Percentiles rank a stretch among this genome's conserved stretches.
Evolutionary conservation across 2,329 filamentous ascomycete species (phyloP).

Genomic region (Diaporthe vaccinii): DNA sequence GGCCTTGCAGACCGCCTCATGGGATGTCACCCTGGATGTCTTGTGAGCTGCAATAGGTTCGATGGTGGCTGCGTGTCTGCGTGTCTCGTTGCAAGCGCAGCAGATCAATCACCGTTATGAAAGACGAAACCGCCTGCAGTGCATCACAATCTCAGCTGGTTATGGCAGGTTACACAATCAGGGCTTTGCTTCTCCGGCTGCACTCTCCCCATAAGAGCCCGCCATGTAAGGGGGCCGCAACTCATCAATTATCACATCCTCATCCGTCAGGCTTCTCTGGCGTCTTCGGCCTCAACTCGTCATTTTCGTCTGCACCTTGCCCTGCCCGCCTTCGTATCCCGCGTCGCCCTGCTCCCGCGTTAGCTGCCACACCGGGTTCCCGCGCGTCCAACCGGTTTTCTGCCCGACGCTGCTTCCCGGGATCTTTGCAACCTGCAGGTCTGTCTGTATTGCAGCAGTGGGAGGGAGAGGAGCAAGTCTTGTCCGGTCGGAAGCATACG

Average conservation of each 20-base stretch:
- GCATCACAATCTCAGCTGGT: constrained; percentile 19
- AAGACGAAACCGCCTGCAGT: constrained; percentile 24
- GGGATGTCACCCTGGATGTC: constrained; percentile 20
- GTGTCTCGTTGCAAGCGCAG: constrained; percentile 26
- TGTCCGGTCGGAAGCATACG: background rate
- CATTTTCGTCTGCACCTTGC: constrained; percentile 35
- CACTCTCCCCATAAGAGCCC: constrained; percentile 33
- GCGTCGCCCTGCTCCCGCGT: constrained; percentile 27
- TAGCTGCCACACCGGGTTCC: constrained; percentile 7
- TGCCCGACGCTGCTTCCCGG: constrained; percentile 15
- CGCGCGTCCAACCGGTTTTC: constrained; percentile 18
- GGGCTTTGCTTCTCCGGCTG: constrained; percentile 28
- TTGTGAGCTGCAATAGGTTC: constrained; percentile 25
- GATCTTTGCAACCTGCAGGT: background rate
- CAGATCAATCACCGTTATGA: constrained; percentile 28
- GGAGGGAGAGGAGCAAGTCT: constrained; percentile 1
- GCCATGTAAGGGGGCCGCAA: constrained; percentile 35
- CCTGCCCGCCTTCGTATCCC: constrained; percentile 14
- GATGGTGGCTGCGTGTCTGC: constrained; percentile 21
- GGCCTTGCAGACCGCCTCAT: constrained; percentile 32
- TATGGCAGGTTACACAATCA: constrained; percentile 23
- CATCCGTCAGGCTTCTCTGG: constrained; percentile 10
- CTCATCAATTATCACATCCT: constrained; percentile 36
- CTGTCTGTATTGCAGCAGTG: background rate
- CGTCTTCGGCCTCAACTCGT: constrained; percentile 24